Evolutionary conservation across 768 basidiomycete species (phyloP).

Genomic region (Boletus patriciae): DNA sequence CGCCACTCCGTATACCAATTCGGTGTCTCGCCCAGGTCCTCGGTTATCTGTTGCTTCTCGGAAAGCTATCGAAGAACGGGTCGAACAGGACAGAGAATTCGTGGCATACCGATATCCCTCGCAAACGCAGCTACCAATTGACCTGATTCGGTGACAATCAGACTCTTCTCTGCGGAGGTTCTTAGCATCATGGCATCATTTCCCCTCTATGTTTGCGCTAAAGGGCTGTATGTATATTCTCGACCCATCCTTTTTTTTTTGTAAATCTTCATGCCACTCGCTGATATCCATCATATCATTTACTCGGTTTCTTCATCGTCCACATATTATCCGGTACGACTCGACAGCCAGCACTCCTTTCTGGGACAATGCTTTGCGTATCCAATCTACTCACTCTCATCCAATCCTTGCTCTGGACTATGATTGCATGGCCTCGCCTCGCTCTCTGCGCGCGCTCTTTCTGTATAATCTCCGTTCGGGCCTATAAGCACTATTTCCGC

Average conservation of each 20-base stretch:
- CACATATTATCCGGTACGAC: conserved; percentile 17
- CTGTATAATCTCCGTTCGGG: conserved; percentile 14
- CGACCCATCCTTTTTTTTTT: conserved; percentile 11
- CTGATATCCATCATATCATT: conserved; percentile 23
- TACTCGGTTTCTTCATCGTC: conserved; percentile 14
- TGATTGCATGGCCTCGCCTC: conserved; percentile 22
- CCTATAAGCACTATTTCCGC: conserved; percentile 14
- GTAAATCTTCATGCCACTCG: conserved; percentile 20
- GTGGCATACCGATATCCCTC: conserved; percentile 88
- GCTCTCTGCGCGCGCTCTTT: conserved; percentile 6
- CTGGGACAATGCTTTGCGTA: conserved; percentile 26
- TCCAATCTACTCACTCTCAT: conserved; percentile 11
- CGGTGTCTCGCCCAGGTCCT: conserved; percentile 48
- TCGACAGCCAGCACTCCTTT: conserved; percentile 24
- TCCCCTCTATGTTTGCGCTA: conserved; percentile 2
- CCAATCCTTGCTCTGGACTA: conserved; percentile 29
- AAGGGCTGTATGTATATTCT: conserved; percentile 8
- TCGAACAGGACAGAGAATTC: conserved; percentile 84
- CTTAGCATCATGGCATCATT: conserved; percentile 4
- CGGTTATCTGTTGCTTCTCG: conserved; percentile 66
- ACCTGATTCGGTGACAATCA: conserved; percentile 49
- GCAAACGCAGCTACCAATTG: conserved; percentile 59
- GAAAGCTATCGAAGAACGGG: conserved; percentile 73
- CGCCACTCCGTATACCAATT: conserved; percentile 47
- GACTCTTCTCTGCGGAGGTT: background rate